phyloP scores from a whole-genome alignment of 106 monocot species.

The Allium fistulosum region DNA sequence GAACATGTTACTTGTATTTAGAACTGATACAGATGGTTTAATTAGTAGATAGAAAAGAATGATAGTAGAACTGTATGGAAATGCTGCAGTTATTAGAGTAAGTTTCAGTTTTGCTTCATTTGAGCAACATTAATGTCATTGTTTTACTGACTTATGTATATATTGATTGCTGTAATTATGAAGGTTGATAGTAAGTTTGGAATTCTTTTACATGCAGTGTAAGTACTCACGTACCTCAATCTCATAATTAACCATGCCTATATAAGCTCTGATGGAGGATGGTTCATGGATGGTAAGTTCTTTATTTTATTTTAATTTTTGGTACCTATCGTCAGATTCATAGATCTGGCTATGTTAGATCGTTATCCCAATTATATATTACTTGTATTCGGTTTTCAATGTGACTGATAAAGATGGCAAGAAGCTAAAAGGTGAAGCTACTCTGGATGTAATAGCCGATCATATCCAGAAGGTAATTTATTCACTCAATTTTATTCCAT shows the following conservation, averaged over 20 bases:
- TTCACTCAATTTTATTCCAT: background rate
- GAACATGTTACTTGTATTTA: too few species aligned
- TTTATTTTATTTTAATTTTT: too few species aligned
- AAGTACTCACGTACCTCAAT: conserved; percentile 79
- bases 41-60: too few species aligned
- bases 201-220: conserved; percentile 79
- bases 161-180: background rate
- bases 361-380: background rate
- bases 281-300: conserved; percentile 93
- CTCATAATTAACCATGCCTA: conserved; percentile 80
- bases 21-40: too few species aligned
- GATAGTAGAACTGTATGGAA: too few species aligned
- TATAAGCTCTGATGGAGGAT: conserved; percentile 90
- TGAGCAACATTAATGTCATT: background rate
- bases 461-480: conserved; percentile 59
- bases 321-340: too few species aligned
- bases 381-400: conserved; percentile 59
- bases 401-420: conserved; percentile 75
- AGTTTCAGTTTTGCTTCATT: conserved; percentile 3
- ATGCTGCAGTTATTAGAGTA: conserved; percentile 78
- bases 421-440: conserved; percentile 49
- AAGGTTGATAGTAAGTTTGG: conserved; percentile 94
- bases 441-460: conserved; percentile 38
- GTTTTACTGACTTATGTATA: too few species aligned
- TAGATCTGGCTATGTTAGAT: too few species aligned